phyloP scores from a whole-genome alignment of 2,329 filamentous ascomycete genomes.

The Nemania sp. region DNA sequence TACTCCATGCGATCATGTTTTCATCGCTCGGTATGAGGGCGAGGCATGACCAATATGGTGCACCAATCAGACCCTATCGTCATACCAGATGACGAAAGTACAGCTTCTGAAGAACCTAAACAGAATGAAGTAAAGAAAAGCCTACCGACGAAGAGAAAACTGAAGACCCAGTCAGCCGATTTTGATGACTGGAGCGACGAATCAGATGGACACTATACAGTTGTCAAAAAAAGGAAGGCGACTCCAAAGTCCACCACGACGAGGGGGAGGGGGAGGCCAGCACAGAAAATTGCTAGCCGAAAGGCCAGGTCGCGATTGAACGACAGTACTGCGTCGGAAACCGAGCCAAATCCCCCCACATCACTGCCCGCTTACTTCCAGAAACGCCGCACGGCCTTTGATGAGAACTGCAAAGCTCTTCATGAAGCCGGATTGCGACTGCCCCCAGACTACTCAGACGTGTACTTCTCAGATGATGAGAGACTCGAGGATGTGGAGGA shows the following conservation, averaged over 20 bases:
- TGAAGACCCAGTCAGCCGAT: constrained; percentile 17
- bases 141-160: constrained; percentile 44
- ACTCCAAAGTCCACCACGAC: constrained; percentile 27
- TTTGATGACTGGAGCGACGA: constrained; percentile 49
- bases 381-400: constrained; percentile 75
- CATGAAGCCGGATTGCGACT: constrained; percentile 77
- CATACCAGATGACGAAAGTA: constrained; percentile 48
- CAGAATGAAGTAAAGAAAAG: constrained; percentile 27
- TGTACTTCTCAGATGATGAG: constrained; percentile 81
- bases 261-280: constrained; percentile 36
- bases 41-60: constrained; percentile 37
- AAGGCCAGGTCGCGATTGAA: constrained; percentile 38
- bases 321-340: constrained; percentile 53
- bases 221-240: constrained; percentile 45
- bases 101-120: constrained; percentile 40
- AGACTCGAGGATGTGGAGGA: constrained; percentile 71
- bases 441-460: constrained; percentile 80
- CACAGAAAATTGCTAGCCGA: constrained; percentile 29
- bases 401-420: constrained; percentile 68
- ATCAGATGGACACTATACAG: constrained; percentile 38
- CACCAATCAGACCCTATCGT: constrained; percentile 37
- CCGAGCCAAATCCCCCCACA: constrained; percentile 59
- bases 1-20: constrained; percentile 35
- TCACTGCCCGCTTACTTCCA: constrained; percentile 80
- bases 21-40: constrained; percentile 10